Evolutionary conservation across 2,329 filamentous ascomycete genomes (phyloP).

Genomic region (Plectosphaerella sp.): DNA sequence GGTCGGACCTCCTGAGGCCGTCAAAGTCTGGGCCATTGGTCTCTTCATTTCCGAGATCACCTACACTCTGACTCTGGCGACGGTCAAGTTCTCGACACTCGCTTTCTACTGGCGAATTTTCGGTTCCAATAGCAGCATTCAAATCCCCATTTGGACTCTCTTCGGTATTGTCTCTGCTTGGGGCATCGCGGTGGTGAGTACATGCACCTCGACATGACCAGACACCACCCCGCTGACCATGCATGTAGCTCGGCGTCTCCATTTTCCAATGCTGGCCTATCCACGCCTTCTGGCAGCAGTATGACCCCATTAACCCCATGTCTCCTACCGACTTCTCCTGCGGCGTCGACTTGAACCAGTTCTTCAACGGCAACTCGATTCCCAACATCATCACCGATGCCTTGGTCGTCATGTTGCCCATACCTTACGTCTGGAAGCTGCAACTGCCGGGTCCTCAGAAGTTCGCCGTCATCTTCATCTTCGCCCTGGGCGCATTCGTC

Average conservation of each 20-base stretch:
- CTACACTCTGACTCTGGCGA: conserved; percentile 13
- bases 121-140: conserved; percentile 13
- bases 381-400: conserved; percentile 21
- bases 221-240: background rate
- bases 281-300: conserved; percentile 14
- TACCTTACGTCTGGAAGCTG: conserved; percentile 20
- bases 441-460: conserved; percentile 17
- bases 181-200: conserved; percentile 15
- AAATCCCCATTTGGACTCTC: conserved; percentile 12
- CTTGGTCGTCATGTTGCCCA: conserved; percentile 19
- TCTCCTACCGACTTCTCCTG: conserved; percentile 9
- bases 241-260: conserved; percentile 10
- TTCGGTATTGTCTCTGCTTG: conserved; percentile 11
- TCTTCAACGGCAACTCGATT: conserved; percentile 22
- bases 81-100: conserved; percentile 18
- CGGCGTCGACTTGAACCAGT: conserved; percentile 12
- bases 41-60: conserved; percentile 16
- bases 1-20: conserved; percentile 13
- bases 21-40: conserved; percentile 13
- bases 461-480: conserved; percentile 16
- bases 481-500: conserved; percentile 17
- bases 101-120: conserved; percentile 20
- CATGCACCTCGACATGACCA: background rate
- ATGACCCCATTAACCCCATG: conserved; percentile 9
- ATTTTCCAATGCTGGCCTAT: conserved; percentile 14